phyloP scores from a whole-genome alignment of 148 eudicot species.

The Spergularia marina region DNA sequence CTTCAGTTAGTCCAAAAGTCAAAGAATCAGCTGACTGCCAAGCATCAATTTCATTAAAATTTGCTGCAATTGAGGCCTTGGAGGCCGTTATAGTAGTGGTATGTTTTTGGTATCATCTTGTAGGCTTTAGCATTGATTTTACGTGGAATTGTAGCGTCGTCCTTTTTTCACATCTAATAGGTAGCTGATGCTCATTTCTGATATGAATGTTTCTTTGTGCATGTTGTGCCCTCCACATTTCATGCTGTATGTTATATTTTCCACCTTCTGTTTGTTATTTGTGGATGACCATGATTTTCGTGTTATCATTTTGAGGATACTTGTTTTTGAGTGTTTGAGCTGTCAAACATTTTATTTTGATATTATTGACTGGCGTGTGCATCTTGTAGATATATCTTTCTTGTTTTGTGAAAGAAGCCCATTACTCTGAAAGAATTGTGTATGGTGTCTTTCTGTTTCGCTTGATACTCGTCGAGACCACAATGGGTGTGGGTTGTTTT shows the following conservation, averaged over 20 bases:
- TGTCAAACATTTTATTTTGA: too few relatives aligned
- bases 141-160: background rate
- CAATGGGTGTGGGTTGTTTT: too few relatives aligned
- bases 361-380: too few relatives aligned
- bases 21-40: slow-evolving; percentile 31
- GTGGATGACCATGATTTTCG: background rate
- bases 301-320: too few relatives aligned
- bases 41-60: slow-evolving; percentile 49
- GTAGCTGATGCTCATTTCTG: background rate
- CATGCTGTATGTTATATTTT: background rate
- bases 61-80: slow-evolving; percentile 70
- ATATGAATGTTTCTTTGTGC: background rate
- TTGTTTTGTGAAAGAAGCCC: too few relatives aligned
- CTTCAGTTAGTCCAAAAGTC: slow-evolving; percentile 33
- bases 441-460: too few relatives aligned
- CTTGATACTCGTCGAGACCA: too few relatives aligned
- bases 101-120: slow-evolving; percentile 17
- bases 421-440: too few relatives aligned
- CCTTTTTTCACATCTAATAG: background rate
- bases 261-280: background rate
- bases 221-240: background rate
- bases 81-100: slow-evolving; percentile 86
- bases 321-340: too few relatives aligned
- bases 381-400: too few relatives aligned
- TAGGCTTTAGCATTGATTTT: background rate